These are phyloP conservation scores for Echium plantagineum DNA, from an alignment of 257 asterid genomes.

Conservation along the genomic window DNA sequence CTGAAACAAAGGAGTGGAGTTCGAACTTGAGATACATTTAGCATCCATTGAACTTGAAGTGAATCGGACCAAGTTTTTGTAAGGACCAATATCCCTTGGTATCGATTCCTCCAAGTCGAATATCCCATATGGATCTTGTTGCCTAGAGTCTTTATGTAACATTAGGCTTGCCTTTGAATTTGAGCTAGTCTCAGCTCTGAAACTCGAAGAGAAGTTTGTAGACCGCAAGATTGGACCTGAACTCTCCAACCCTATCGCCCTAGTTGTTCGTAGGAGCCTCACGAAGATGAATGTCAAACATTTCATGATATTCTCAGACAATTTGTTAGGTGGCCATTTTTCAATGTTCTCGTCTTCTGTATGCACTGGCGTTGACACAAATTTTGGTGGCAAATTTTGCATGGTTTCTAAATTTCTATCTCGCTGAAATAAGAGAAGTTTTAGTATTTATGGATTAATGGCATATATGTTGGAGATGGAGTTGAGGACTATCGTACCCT, in stretches of 20 bases:
- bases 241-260: conserved; percentile 74
- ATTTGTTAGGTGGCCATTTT: conserved; percentile 74
- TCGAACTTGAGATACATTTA: conserved; percentile 54
- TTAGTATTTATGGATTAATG: background rate
- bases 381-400: conserved; percentile 21
- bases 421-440: conserved; percentile 27
- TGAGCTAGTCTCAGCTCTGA: conserved; percentile 53
- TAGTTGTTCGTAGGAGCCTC: conserved; percentile 61
- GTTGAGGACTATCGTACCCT: background rate
- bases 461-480: background rate
- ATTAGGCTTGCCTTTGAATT: conserved; percentile 23
- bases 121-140: conserved; percentile 87
- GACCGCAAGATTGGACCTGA: conserved; percentile 59
- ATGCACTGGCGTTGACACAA: conserved; percentile 32
- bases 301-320: conserved; percentile 82
- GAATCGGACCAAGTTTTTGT: conserved; percentile 68
- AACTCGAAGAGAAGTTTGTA: conserved; percentile 52
- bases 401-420: conserved; percentile 33
- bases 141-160: conserved; percentile 59
- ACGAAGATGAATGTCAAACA: conserved; percentile 60
- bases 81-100: conserved; percentile 71
- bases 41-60: conserved; percentile 56
- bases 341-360: conserved; percentile 54
- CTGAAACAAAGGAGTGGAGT: conserved; percentile 49
- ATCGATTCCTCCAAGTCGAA: conserved; percentile 59